phyloP scores from a whole-genome alignment of 2,329 filamentous ascomycete species.

The Fusarium devonianum region DNA sequence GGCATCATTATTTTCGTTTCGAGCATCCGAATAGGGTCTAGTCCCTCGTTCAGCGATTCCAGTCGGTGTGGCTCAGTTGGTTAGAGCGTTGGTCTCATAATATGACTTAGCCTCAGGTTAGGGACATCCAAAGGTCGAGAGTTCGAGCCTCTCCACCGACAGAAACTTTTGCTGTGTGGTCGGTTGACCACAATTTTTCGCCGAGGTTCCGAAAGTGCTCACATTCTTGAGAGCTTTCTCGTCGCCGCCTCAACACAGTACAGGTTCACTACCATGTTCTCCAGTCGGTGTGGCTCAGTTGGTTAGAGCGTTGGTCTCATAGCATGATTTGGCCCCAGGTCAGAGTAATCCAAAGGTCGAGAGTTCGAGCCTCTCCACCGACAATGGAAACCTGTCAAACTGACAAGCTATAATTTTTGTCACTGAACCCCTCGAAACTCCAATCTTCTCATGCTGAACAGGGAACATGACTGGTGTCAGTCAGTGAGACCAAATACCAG shows the following conservation, averaged over 20 bases:
- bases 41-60: not conserved
- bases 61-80: conserved; percentile 43
- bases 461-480: not conserved
- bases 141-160: conserved; percentile 43
- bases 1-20: not conserved
- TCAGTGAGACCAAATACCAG: conserved; percentile 16
- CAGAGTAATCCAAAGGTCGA: conserved; percentile 37
- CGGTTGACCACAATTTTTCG: not conserved
- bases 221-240: not conserved
- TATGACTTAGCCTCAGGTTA: conserved; percentile 37
- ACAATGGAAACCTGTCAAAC: conserved; percentile 10
- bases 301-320: conserved; percentile 39
- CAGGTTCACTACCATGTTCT: not conserved
- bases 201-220: not conserved
- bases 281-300: conserved; percentile 34
- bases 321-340: conserved; percentile 27
- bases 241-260: not conserved
- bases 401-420: conserved; percentile 7
- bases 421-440: too few species aligned
- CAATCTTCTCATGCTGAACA: not conserved
- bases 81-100: conserved; percentile 44
- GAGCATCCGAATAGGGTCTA: conserved; percentile 25
- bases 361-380: conserved; percentile 39
- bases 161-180: conserved; percentile 8
- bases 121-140: conserved; percentile 42